A percentile compares a stretch with the other conserved stretches of the same genome.
phyloP scores from a whole-genome alignment of 2,329 filamentous ascomycete genomes.

The Lomentospora prolificans region DNA sequence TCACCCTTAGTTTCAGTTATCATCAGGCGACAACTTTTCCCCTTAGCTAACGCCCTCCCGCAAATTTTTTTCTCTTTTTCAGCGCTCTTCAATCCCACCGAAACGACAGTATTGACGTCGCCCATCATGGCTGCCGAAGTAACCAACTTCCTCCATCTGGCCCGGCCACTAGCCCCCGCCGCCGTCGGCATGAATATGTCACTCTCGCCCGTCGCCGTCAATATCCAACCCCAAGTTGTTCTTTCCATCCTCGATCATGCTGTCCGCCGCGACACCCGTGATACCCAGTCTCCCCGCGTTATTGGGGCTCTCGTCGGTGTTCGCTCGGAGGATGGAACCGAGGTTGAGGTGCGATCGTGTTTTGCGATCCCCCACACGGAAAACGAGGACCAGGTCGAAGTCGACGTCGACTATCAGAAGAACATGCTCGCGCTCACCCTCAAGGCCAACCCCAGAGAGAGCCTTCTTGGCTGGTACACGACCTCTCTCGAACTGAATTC shows the following conservation, averaged over 20 bases:
- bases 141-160: conserved; percentile 88
- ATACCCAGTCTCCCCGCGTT: conserved; percentile 83
- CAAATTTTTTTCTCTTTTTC: conserved; percentile 2
- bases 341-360: conserved; percentile 90
- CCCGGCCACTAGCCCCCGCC: conserved; percentile 80
- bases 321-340: conserved; percentile 90
- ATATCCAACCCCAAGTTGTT: conserved; percentile 82
- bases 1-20: conserved; percentile 6
- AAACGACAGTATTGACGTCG: conserved; percentile 17
- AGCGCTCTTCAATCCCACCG: background rate
- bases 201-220: conserved; percentile 85
- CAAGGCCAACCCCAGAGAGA: conserved; percentile 86
- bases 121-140: conserved; percentile 69
- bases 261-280: conserved; percentile 65
- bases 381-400: conserved; percentile 96
- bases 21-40: conserved; percentile 7
- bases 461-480: conserved; percentile 96
- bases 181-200: conserved; percentile 70
- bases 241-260: conserved; percentile 88
- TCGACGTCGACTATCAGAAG: conserved; percentile 99
- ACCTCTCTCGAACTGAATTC: conserved; percentile 95
- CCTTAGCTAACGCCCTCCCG: background rate
- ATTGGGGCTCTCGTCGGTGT: conserved; percentile 92
- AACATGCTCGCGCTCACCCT: conserved; percentile 95
- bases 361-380: conserved; percentile 98